Base-by-base conservation (phyloP, 768 basidiomycete species). In the Calocera viscosa region DNA sequence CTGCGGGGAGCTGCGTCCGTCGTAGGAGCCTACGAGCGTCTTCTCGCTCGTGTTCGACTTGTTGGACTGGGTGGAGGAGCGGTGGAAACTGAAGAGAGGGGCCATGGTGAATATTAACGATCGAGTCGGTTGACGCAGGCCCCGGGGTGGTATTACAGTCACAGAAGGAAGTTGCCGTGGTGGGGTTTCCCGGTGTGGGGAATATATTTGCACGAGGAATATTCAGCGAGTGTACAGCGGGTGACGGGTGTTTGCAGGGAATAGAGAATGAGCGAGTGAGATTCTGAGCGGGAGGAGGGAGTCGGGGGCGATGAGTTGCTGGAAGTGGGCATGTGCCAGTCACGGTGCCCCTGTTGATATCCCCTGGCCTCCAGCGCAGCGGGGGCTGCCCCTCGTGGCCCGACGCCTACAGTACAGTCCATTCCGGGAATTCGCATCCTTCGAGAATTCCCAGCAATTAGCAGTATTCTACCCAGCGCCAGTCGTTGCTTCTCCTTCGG, bases 371-470 rank as follows among this genome's bases (percentile, higher is more conserved):
- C 19, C 43, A 24, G 8, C 43, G n/a, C n/a, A n/a, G n/a, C n/a
- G n/a, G n/a, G n/a, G n/a, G n/a, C n/a, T n/a, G 5, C 19, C 43
- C 19, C 24, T 47, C 35, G 35, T 47, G 43, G 3, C 19, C 43
- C 16, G 16, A 5, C 19, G 3, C 43, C 19, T 19, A 24, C 43
- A 3, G 8, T 47, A 8, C 43, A 5, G 19, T 19, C 24, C 43
- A 10, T 19, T 40, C 11, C 19, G 11, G 39, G 11, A 10, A 10
- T 40, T 40, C 39, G 39, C 39, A 40, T 19, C 10, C 16, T 47
- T 47, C 43, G 43, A 47, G 43, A 47, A 47, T 47, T 47, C 43
- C 43, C 43, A 47, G n/a, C n/a, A n/a, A n/a, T n/a, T n/a, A n/a
- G n/a, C n/a, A n/a, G n/a, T n/a, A n/a, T n/a, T n/a, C n/a, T n/a